These are phyloP conservation scores for Pythium coloratum DNA, from an alignment of 352 stramenopile genomes.

Conservation along the genomic window DNA sequence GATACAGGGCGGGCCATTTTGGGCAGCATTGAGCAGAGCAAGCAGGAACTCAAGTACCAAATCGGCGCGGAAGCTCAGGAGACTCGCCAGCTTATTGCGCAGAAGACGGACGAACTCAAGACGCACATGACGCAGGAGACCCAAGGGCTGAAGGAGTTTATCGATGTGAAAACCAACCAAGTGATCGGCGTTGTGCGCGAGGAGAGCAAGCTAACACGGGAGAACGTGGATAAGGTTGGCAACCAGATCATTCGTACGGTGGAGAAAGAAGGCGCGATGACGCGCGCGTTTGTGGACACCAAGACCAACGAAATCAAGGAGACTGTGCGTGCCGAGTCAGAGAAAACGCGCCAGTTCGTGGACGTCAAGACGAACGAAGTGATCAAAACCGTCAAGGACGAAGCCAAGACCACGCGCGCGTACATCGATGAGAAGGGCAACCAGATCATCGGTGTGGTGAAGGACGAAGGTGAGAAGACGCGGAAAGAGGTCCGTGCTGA, in stretches of 20 bases:
- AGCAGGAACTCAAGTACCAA: constrained; percentile 19
- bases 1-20: neutral
- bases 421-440: constrained; percentile 5
- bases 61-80: constrained; percentile 13
- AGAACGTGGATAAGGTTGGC: neutral
- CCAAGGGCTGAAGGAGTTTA: neutral
- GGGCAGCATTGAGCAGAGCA: constrained; percentile 16
- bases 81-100: constrained; percentile 1
- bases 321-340: neutral
- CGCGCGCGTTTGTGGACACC: constrained; percentile 11
- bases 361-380: constrained; percentile 9
- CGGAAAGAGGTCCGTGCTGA: constrained; percentile 4
- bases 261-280: constrained; percentile 6
- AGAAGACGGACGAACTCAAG: constrained; percentile 15
- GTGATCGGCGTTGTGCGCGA: constrained; percentile 11
- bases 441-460: neutral
- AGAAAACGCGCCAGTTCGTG: constrained; percentile 8
- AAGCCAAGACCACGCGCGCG: neutral
- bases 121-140: constrained; percentile 8
- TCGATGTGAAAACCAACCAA: constrained; percentile 13
- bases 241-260: constrained; percentile 7
- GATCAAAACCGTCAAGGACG: constrained; percentile 1
- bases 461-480: constrained; percentile 14
- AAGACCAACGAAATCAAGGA: constrained; percentile 17
- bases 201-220: constrained; percentile 2